Base-by-base conservation (phyloP, 2,329 filamentous ascomycete species). In the Lachnellula cervina region DNA sequence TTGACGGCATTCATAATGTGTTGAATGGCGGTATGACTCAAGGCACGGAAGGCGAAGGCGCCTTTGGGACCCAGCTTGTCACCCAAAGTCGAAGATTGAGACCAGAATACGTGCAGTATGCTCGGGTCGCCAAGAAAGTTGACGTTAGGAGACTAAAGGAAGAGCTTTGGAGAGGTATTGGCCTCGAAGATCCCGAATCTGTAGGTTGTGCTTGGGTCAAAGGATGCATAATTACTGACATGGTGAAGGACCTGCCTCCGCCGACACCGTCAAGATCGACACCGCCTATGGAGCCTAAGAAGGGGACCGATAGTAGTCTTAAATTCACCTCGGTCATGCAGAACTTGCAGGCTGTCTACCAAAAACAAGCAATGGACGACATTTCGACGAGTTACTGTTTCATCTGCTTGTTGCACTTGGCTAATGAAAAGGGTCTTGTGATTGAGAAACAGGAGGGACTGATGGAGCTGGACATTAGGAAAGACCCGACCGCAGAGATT, bases 311-410 rank as follows among this genome's bases (percentile, higher is more conserved):
- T 71, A 78, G 73, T 9, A 74, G 73, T 3, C 80, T 97, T 62
- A 91, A 88, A 66, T 99, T 99, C 73, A 97, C 92, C 0, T 78
- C 87, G 19, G 86, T 99, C 57, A 95, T 99, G 84, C 95, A 96
- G 69, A 86, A 86, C 59, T 76, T 99, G 47, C 89, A 95, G 69
- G 74, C 79, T 4, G 90, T 96, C 7, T 99, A 99, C 68, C 87
- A 91, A 11, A 88, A 89, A 71, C 80, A 89, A 63, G 83, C 85
- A 58, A 89, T 99, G 84, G 85, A 88, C 58, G 94, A 99, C 72
- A 97, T 99, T 67, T 96, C 91, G 37, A 99, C 94, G 0, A 95
- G 82, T 60, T 87, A 76, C 73, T 96, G 94, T 71, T 99, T 97
- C 74, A 99, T 99, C 61, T 89, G 85, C 66, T 70, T 89, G 35